Base-by-base conservation (phyloP, 1,284 basidiomycete genomes). In the Apiotrichum laibachii region DNA sequence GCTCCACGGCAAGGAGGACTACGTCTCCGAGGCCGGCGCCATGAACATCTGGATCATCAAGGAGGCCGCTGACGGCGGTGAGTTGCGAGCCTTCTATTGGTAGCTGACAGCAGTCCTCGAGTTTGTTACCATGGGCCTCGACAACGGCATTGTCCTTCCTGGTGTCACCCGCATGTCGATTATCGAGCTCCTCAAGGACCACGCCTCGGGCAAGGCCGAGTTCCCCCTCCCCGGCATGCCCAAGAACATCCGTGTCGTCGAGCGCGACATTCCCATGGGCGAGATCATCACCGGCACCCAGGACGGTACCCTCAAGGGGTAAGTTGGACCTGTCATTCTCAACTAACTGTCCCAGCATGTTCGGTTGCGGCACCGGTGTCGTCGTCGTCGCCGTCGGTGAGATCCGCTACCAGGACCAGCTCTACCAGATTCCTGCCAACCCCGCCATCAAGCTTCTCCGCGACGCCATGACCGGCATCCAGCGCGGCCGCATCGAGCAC, bases 1-100 rank as follows among this genome's bases (percentile, higher is more conserved):
- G 75, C 68, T 77, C 19, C 75, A 77, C 59, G 71, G 68, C 40
- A 53, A 72, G 43, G 68, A 76, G 59, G 69, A 76, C 59, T 75
- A 61, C 56, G 67, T 77, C 56, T 73, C 72, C 5, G 75, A 77
- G 61, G 75, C 73, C 12, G 73, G 75, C 31, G 73, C 71, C 10
- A 75, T 76, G 73, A 77, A 76, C 60, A 66, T 77, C 18, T 76
- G 63, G 50, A 70, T 76, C 57, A 71, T 76, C 67, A 75, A 76
- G 57, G 60, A 75, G 64, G 72, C 72, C 16, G 42, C 56, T 33
- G 73, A 76, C 55, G 72, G 72, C 31, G 63, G 71, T 72, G 56
- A 65, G 71, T 61, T 22, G 10, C 5, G 16, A 21, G 13, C 22
- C 34, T 33, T 19, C 40, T 5, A 12, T 4, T 39, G 37, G 18